phyloP scores from a whole-genome alignment of 2,329 filamentous ascomycete species.

The Juglanconis sp. region DNA sequence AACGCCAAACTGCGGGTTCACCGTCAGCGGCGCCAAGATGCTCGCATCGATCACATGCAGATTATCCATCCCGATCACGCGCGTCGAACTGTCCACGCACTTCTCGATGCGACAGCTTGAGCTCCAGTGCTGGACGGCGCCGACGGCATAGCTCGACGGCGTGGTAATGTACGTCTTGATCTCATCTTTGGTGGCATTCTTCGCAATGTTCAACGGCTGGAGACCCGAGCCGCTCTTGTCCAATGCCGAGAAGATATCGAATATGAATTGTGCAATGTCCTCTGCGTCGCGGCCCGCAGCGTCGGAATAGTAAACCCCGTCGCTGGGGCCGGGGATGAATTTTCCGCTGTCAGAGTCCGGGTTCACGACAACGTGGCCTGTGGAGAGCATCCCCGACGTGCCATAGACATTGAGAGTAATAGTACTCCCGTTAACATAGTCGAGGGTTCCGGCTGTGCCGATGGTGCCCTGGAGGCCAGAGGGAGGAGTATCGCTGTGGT shows the following conservation, averaged over 20 bases:
- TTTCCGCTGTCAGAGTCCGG: conserved; percentile 31
- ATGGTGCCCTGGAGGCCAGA: conserved; percentile 52
- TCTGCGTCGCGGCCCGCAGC: conserved; percentile 39
- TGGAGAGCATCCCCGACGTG: conserved; percentile 50
- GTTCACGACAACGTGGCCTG: conserved; percentile 40
- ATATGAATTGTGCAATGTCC: conserved; percentile 48
- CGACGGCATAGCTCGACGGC: conserved; percentile 42
- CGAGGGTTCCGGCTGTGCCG: conserved; percentile 42
- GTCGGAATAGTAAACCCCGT: conserved; percentile 44
- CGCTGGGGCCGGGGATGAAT: conserved; percentile 39
- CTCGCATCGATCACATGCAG: conserved; percentile 50
- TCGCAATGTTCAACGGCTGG: conserved; percentile 46
- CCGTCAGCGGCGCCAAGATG: conserved; percentile 47
- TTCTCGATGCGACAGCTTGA: conserved; percentile 47
- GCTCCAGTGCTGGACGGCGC: conserved; percentile 52
- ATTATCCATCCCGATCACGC: conserved; percentile 46
- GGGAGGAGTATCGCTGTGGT: conserved; percentile 33
- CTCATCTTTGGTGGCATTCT: conserved; percentile 42
- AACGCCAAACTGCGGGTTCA: conserved; percentile 52
- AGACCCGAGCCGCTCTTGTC: conserved; percentile 33
- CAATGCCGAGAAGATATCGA: conserved; percentile 45
- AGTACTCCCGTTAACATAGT: conserved; percentile 39
- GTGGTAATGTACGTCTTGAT: conserved; percentile 50
- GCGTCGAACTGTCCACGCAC: conserved; percentile 46
- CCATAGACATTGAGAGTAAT: conserved; percentile 57